These are phyloP conservation scores for Chlamydomonas urium DNA, from an alignment of 139 green algal species.

Conservation along the genomic window DNA sequence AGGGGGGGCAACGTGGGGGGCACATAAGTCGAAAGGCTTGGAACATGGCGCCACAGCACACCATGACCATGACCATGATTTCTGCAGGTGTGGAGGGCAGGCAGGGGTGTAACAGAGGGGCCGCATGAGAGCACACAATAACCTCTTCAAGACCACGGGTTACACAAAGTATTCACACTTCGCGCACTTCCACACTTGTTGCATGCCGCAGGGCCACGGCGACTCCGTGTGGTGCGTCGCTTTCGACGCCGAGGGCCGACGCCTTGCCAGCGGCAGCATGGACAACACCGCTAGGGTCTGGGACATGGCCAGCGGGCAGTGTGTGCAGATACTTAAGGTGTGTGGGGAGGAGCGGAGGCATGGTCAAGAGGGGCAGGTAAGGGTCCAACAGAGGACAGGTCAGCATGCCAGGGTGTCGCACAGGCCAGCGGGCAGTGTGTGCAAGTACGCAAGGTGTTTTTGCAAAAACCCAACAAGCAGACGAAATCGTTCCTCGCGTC, in stretches of 20 bases:
- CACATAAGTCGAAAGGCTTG: background rate
- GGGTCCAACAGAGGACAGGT: too few species aligned
- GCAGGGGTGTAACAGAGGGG: background rate
- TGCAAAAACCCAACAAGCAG: too few species aligned
- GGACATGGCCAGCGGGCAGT: background rate
- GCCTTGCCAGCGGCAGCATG: background rate
- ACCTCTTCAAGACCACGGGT: too few species aligned
- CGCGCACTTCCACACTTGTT: background rate
- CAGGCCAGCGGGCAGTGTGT: too few species aligned
- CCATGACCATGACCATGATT: background rate
- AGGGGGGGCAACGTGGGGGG: too few species aligned
- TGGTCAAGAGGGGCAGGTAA: too few species aligned
- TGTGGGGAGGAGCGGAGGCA: background rate
- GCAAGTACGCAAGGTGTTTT: too few species aligned
- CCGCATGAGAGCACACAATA: too few species aligned
- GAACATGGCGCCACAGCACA: background rate
- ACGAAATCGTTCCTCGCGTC: too few species aligned
- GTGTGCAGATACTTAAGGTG: background rate
- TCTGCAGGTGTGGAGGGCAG: background rate
- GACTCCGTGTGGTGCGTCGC: background rate
- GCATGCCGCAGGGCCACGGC: background rate
- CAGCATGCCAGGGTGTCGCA: too few species aligned
- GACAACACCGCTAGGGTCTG: background rate
- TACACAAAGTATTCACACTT: background rate
- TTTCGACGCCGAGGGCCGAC: background rate